Base-by-base conservation (phyloP, 1,284 basidiomycete genomes). In the Ganoderma resinaceum region DNA sequence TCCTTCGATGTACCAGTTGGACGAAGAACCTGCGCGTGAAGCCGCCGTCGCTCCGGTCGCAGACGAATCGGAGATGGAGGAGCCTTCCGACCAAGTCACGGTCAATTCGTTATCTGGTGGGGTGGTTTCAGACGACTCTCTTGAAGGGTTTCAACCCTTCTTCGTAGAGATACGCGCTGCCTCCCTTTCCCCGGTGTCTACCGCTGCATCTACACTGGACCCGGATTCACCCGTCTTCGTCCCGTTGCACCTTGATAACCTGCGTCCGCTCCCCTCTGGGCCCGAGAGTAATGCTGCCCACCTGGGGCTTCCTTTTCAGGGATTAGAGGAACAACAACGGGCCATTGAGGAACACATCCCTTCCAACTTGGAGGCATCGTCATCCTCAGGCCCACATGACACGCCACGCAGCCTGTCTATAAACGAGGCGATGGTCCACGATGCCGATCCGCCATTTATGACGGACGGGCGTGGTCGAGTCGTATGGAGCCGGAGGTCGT, bases 391-490 rank as follows among this genome's bases (percentile, higher is more conserved):
- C 35, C 37, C 12, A 16, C n/a, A 29, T 23, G 23, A 60, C 23
- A n/a, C 9, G 11, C 20, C 55, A 20, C 55, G 18, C 16, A 31
- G n/a, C 14, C 2, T 11, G 16, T 26, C 58, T 7, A 29, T n/a
- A 18, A 38, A 40, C 14, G 66, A 61, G 2, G 20, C 43, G 23
- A 66, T 59, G 9, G 61, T 72, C 16, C 81, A 80, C 52, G 80
- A 84, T 53, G 63, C 69, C 9, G 81, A 88, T 38, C 89, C 89
- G 23, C 87, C 88, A 4, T 91, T 91, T 76, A 81, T 89, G 76
- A 86, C 85, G 4, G 84, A 86, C 70, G 84, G 84, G 0, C 82
- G 84, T 29, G 84, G 85, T 20, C 80, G 85, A 31, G 84, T 86
- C 31, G 88, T 91, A 20, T 89, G 90, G 89, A 89, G 86, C 65